Conservation (phyloP, 169 alveolate genomes). For the Babesia divergens region DNA sequence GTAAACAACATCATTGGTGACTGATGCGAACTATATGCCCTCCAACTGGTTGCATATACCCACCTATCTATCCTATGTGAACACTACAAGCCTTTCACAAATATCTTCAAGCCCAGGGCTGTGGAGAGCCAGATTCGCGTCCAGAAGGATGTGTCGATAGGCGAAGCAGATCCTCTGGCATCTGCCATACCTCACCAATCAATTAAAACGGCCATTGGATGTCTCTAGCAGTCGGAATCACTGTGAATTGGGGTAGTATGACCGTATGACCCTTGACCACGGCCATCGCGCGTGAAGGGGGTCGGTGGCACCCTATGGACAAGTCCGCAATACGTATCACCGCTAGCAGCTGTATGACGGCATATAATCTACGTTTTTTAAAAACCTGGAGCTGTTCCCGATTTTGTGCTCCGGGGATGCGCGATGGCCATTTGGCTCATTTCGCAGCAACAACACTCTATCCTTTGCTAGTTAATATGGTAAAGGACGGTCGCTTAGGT, state of each 20-base stretch:
- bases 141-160: not conserved
- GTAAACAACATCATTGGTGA: no score
- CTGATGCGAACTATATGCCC: no score
- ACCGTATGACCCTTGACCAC: no score
- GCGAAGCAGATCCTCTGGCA: not conserved
- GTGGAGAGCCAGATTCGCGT: no score
- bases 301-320: slow-evolving; percentile 18
- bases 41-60: no score
- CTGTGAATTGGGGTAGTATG: no score
- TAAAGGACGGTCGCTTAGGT: no score
- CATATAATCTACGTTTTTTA: not conserved
- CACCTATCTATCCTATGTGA: no score
- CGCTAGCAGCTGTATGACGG: not conserved
- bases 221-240: no score
- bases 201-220: no score
- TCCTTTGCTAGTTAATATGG: not conserved
- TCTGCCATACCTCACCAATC: not conserved
- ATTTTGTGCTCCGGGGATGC: slow-evolving; percentile 1
- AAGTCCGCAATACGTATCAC: slow-evolving; percentile 5
- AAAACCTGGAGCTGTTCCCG: not conserved
- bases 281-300: slow-evolving; percentile 39
- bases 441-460: slow-evolving; percentile 9
- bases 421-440: slow-evolving; percentile 30
- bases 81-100: no score
- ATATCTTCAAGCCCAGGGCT: no score